These are phyloP conservation scores for Sporisorium scitamineum DNA, from an alignment of 1,284 basidiomycete species.

Conservation along the genomic window DNA sequence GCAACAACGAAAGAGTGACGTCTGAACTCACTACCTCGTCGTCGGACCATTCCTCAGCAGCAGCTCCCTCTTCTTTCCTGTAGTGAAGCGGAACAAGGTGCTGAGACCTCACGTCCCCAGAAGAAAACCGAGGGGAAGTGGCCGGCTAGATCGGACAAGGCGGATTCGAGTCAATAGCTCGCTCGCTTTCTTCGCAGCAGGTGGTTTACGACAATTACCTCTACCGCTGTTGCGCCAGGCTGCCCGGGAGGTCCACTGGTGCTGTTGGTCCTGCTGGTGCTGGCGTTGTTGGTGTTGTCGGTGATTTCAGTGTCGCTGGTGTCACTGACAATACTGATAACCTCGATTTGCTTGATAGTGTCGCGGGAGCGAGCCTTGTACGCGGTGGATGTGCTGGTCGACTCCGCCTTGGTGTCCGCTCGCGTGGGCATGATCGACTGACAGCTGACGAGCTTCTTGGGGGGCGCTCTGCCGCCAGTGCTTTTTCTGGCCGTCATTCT, in stretches of 20 bases:
- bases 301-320: background rate
- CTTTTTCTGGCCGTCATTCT: background rate
- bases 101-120: too few relatives aligned
- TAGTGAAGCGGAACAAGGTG: background rate
- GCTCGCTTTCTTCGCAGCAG: too few relatives aligned
- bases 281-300: background rate
- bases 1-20: background rate
- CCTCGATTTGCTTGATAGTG: background rate
- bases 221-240: background rate
- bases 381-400: background rate
- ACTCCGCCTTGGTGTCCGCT: background rate
- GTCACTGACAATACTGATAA: background rate
- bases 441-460: background rate
- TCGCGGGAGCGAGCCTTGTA: background rate
- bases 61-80: background rate
- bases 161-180: too few relatives aligned
- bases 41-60: background rate
- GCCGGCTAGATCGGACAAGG: too few relatives aligned
- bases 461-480: slow-evolving; percentile 11
- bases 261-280: background rate
- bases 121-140: too few relatives aligned
- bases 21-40: background rate
- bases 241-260: background rate
- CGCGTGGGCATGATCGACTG: too few relatives aligned
- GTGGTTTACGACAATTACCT: background rate